Base-by-base conservation (phyloP, 495 filamentous ascomycete genomes). In the Aspergillus carlsbadensis region DNA sequence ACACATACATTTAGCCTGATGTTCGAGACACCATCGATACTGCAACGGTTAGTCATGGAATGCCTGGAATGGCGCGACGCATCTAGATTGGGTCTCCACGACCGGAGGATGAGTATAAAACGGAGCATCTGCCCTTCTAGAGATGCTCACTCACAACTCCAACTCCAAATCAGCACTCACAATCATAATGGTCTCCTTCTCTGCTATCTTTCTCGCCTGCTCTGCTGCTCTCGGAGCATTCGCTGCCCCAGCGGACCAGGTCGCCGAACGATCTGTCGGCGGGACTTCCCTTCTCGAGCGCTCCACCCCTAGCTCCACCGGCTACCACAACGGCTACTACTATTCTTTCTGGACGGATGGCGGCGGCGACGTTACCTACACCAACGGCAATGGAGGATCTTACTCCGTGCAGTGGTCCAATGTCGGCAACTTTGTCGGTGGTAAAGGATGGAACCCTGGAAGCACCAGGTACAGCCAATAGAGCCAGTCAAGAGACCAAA, bases 311-410 rank as follows among this genome's bases (percentile, higher is more conserved):
- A 72, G 62, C 58, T 52, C 63, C 10, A 83, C 81, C 11, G 81
- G 84, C 45, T 80, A 70, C 14, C 73, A 78, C 69, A 79, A 81
- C 56, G 81, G 81, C 53, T 86, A 73, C 69, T 86, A 83, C 70
- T 87, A 80, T 63, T 81, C 77, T 22, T 86, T 81, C 75, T 86
- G 81, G 81, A 85, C 81, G 42, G 80, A 87, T 39, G 79, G 79
- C 5, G 73, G 69, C 39, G 75, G 71, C 6, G 67, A 65, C 54
- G 76, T 85, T 6, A 72, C 65, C 35, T 87, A 85, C 66, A 81
- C 78, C 62, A 87, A 87, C 60, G 80, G 78, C 37, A 61, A 69
- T 17, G 75, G 64, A 18, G 83, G 83, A n/a, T 64, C 72, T 48
- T 87, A 86, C 74, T 78, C 70, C 50, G 73, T 81, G 10, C 75